Percentiles rank a stretch among this genome's conserved stretches.
These are phyloP conservation scores for Polygonum aviculare DNA, from an alignment of 148 eudicot species.

Conservation along the genomic window DNA sequence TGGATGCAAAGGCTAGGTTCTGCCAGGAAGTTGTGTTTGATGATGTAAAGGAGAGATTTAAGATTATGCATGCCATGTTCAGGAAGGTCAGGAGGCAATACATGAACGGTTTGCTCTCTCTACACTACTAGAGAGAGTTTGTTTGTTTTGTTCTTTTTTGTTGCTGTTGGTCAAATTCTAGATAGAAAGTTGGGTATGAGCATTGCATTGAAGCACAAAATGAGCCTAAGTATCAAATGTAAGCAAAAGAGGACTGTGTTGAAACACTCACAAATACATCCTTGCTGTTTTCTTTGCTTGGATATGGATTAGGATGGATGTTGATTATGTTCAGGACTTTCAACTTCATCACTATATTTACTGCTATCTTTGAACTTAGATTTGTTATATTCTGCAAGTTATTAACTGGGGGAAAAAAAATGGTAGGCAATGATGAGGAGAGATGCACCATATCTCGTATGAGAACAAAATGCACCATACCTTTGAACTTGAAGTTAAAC, in stretches of 20 bases:
- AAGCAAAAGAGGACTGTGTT: neutral
- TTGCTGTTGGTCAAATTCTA: neutral
- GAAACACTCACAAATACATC: neutral
- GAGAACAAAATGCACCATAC: too few relatives aligned
- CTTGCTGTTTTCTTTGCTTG: neutral
- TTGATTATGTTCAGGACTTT: too few relatives aligned
- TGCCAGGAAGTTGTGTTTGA: slow-evolving; percentile 48
- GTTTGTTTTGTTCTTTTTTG: neutral
- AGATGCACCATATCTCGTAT: too few relatives aligned
- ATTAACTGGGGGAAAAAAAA: too few relatives aligned
- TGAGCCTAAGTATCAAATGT: neutral
- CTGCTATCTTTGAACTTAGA: too few relatives aligned
- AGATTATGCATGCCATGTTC: slow-evolving; percentile 44
- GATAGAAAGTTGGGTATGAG: neutral
- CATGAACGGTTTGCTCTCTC: slow-evolving; percentile 17
- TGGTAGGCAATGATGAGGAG: too few relatives aligned
- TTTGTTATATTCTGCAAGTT: too few relatives aligned
- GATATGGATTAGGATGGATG: neutral
- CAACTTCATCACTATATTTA: too few relatives aligned
- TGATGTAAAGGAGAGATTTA: slow-evolving; percentile 41
- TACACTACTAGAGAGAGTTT: neutral
- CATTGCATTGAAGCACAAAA: neutral
- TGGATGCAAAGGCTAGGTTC: slow-evolving; percentile 33
- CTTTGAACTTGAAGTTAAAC: too few relatives aligned
- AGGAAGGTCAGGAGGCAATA: slow-evolving; percentile 50